phyloP scores from a whole-genome alignment of 177 flowering plant species.

The Telopea speciosissima region DNA sequence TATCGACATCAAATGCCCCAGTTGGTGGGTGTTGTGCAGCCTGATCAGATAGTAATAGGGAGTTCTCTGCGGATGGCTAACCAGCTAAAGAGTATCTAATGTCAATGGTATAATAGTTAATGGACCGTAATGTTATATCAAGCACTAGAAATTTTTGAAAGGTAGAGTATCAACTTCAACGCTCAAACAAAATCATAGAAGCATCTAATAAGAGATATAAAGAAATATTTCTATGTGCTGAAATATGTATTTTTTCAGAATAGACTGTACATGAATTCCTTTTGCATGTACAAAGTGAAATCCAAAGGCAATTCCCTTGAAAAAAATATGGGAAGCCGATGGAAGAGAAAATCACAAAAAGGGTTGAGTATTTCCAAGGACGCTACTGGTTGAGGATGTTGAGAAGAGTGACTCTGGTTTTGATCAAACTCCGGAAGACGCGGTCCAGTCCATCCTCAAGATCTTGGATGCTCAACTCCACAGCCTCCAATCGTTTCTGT shows the following conservation, averaged over 20 bases:
- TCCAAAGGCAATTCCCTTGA: background rate
- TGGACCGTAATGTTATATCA: too few species aligned
- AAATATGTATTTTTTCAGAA: too few species aligned
- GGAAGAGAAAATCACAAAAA: background rate
- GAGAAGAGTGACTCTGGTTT: slow-evolving; percentile 32
- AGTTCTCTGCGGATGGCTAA: too few species aligned
- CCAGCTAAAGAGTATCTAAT: too few species aligned
- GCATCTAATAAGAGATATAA: too few species aligned
- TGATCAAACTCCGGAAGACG: slow-evolving; percentile 23
- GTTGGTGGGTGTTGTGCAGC: too few species aligned
- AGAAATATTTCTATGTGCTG: background rate
- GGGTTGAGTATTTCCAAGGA: background rate
- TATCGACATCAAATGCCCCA: too few species aligned
- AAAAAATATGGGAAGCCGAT: background rate
- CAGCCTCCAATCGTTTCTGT: slow-evolving; percentile 9
- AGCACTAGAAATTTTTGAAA: too few species aligned
- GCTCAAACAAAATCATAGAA: too few species aligned
- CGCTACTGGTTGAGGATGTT: slow-evolving; percentile 22
- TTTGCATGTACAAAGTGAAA: background rate
- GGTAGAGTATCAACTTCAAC: too few species aligned
- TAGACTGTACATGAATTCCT: background rate
- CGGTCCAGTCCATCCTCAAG: slow-evolving; percentile 27
- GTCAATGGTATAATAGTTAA: too few species aligned
- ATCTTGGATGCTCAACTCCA: slow-evolving; percentile 23
- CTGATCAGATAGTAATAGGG: too few species aligned